Percentiles rank a stretch among this genome's conserved stretches.
Evolutionary conservation across 495 filamentous ascomycete genomes (phyloP).

Genomic region (Penicillium atrosanguineum): DNA sequence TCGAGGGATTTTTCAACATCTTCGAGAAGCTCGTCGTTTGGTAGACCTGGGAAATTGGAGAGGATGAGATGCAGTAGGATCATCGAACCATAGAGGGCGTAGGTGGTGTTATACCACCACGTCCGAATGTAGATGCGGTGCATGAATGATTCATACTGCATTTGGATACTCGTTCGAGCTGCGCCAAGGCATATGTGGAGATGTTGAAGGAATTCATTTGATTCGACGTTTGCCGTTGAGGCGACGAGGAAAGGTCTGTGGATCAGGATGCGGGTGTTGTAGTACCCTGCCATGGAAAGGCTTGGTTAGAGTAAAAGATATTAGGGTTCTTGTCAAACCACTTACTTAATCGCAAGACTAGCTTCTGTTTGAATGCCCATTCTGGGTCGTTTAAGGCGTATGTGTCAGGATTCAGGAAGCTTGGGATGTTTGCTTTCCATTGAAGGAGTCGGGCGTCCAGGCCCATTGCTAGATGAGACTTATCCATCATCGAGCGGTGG

Average conservation of each 20-base stretch:
- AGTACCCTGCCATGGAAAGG: slow-evolving; percentile 21
- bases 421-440: slow-evolving; percentile 22
- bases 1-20: too few relatives aligned
- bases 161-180: slow-evolving; percentile 23
- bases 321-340: neutral
- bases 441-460: slow-evolving; percentile 17
- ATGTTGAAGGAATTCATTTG: slow-evolving; percentile 11
- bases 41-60: too few relatives aligned
- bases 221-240: slow-evolving; percentile 14
- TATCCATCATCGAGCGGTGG: slow-evolving; percentile 21
- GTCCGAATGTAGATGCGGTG: slow-evolving; percentile 30
- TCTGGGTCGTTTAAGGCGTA: slow-evolving; percentile 23
- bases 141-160: slow-evolving; percentile 30
- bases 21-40: too few relatives aligned
- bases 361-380: slow-evolving; percentile 30
- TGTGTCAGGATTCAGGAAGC: slow-evolving; percentile 17
- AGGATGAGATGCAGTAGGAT: slow-evolving; percentile 15
- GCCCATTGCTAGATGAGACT: slow-evolving; percentile 22
- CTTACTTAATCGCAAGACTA: slow-evolving; percentile 23
- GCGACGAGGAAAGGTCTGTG: slow-evolving; percentile 25
- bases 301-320: neutral
- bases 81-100: slow-evolving; percentile 29
- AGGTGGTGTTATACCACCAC: slow-evolving; percentile 32
- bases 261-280: slow-evolving; percentile 26
- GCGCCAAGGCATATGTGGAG: slow-evolving; percentile 21